Conservation (phyloP, 2,329 filamentous ascomycete genomes). For the Cercospora nicotianae region DNA sequence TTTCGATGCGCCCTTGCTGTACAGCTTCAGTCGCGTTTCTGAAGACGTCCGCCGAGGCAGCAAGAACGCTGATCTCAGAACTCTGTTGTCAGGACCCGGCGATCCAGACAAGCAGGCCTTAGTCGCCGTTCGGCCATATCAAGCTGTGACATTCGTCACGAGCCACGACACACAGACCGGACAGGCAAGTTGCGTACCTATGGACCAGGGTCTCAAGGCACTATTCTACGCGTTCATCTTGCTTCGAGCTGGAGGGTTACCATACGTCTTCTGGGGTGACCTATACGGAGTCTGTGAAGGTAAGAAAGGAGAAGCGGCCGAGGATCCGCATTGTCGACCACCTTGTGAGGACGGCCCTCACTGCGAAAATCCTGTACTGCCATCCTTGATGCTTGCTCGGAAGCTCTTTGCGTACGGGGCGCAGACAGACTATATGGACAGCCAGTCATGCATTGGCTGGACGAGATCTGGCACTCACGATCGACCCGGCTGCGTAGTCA, state of each 20-base stretch:
- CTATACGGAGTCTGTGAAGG: constrained; percentile 60
- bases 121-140: constrained; percentile 28
- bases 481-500: constrained; percentile 36
- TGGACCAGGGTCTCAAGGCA: constrained; percentile 68
- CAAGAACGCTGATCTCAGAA: constrained; percentile 60
- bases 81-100: constrained; percentile 28
- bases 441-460: constrained; percentile 62
- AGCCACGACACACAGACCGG: constrained; percentile 71
- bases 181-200: constrained; percentile 62
- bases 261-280: constrained; percentile 71
- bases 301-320: constrained; percentile 43
- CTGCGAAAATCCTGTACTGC: constrained; percentile 42
- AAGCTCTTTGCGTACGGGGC: constrained; percentile 67
- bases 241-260: constrained; percentile 61
- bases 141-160: constrained; percentile 60
- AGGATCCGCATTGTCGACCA: constrained; percentile 45
- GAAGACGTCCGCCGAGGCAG: constrained; percentile 43
- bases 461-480: constrained; percentile 53
- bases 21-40: constrained; percentile 64
- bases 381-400: constrained; percentile 61
- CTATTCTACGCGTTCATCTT: constrained; percentile 72
- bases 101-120: constrained; percentile 24
- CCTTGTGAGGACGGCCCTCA: not conserved
- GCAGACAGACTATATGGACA: constrained; percentile 65
- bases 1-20: constrained; percentile 68